Conservation (phyloP, 805 yeast species). For the Barnettozyma siamensis region DNA sequence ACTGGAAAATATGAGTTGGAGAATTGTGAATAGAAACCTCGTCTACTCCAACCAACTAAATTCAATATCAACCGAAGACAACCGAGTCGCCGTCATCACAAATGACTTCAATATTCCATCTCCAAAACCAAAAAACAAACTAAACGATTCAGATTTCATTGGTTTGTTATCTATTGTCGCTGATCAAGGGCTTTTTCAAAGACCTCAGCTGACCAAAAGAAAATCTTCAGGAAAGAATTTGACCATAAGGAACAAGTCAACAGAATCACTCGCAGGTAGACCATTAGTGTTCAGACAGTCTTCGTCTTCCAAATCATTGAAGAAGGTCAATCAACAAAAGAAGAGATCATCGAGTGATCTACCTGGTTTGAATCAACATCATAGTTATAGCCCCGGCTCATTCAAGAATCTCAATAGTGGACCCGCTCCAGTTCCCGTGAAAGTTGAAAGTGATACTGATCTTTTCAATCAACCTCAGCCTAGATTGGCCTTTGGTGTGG, state of each 20-base stretch:
- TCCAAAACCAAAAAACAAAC: constrained; percentile 15
- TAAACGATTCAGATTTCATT: constrained; percentile 24
- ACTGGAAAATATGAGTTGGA: constrained; percentile 28
- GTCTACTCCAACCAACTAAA: constrained; percentile 14
- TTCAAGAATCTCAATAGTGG: background rate
- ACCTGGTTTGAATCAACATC: constrained; percentile 3
- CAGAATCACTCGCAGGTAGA: constrained; percentile 16
- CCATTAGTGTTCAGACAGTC: constrained; percentile 18
- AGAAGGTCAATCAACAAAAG: constrained; percentile 16
- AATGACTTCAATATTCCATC: constrained; percentile 4
- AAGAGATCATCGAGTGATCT: constrained; percentile 14
- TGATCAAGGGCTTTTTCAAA: constrained; percentile 17
- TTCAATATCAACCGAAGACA: constrained; percentile 3
- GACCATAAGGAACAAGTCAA: constrained; percentile 7
- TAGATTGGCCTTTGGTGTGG: constrained; percentile 25
- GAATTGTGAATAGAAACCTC: constrained; percentile 26
- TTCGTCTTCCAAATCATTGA: constrained; percentile 23
- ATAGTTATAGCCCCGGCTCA: background rate
- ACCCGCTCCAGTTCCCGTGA: background rate
- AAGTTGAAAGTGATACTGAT: constrained; percentile 19
- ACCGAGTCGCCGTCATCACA: constrained; percentile 4
- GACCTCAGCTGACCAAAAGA: constrained; percentile 19
- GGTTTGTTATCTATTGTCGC: constrained; percentile 24
- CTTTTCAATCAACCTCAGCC: constrained; percentile 27
- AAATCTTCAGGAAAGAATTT: constrained; percentile 18